Conservation (phyloP, 2,329 filamentous ascomycete genomes). For the Leptographium radiaticola region DNA sequence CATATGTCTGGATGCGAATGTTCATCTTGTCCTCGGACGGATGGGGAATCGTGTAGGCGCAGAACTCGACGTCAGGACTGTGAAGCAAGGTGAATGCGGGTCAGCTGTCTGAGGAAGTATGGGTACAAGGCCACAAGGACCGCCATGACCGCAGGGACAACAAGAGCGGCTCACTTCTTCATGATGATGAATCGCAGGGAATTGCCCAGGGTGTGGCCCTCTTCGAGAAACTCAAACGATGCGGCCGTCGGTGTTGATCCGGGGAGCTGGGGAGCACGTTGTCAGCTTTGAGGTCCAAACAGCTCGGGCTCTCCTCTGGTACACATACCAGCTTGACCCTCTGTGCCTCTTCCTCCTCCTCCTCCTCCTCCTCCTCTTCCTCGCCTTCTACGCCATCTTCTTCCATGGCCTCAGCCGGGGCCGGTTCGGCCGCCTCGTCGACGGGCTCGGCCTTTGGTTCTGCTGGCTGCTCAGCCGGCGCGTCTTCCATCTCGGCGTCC, state of each 20-base stretch:
- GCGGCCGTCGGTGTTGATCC: slow-evolving; percentile 79
- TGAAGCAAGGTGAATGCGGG: not conserved
- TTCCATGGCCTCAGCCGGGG: slow-evolving; percentile 6
- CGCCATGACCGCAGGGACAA: not conserved
- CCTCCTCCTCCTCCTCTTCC: slow-evolving; percentile 28
- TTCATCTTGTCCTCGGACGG: slow-evolving; percentile 96
- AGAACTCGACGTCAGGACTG: slow-evolving; percentile 94
- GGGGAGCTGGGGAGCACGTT: slow-evolving; percentile 46
- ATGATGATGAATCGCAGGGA: slow-evolving; percentile 90
- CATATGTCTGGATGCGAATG: slow-evolving; percentile 90
- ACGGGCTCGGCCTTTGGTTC: slow-evolving; percentile 11
- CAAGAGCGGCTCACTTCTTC: slow-evolving; percentile 64
- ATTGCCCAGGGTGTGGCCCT: slow-evolving; percentile 93
- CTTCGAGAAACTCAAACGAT: slow-evolving; percentile 86
- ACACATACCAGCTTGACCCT: slow-evolving; percentile 47
- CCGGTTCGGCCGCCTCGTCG: slow-evolving; percentile 12
- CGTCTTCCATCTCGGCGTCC: slow-evolving; percentile 31
- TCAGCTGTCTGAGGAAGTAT: not conserved
- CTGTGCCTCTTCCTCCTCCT: slow-evolving; percentile 36
- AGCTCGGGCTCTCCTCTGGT: not conserved
- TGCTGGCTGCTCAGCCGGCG: slow-evolving; percentile 14
- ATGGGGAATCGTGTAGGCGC: slow-evolving; percentile 94
- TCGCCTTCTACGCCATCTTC: slow-evolving; percentile 7
- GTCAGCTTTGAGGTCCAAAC: not conserved
- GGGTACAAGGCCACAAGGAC: not conserved